Base-by-base conservation (phyloP, 441 rosid genomes). In the Euphorbia neoarborescens region DNA sequence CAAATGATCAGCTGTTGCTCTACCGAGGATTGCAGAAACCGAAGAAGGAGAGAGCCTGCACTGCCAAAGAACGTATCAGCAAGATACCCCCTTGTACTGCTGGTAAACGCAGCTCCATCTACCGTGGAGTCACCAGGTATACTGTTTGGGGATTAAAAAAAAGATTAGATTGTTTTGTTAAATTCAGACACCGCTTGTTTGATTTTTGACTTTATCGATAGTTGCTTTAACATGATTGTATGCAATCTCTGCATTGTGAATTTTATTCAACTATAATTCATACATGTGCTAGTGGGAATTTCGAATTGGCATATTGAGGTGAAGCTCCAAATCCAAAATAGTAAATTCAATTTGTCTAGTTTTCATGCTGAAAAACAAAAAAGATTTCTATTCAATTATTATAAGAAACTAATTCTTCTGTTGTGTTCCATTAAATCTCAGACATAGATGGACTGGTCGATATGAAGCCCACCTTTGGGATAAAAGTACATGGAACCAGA, bases 391-490 rank as follows among this genome's bases (percentile, higher is more conserved):
- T 65, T 65, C 14, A 17, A 65, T 19, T 8, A 19, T 62, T 19
- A 34, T 17, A 20, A 62, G 17, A 20, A 27, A 38, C 50, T 62
- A 24, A 38, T 5, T 56, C 40, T 69, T 35, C 24, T 19, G 25
- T 66, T 68, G 15, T 44, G 37, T 24, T 69, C 20, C 27, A 37
- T 76, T 58, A 25, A 75, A 70, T 75, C 62, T 59, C 76, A 93
- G 97, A 79, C 98, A 91, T 75, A 84, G 97, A 80, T 91, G 98
- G 96, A 93, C 96, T 40, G 97, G 97, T 63, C 84, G 97, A 75
- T 93, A 82, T 65, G 98, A 93, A 69, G 98, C 98, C 66, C 98
- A 93, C 68, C 93, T 93, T 24, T 93, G 97, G 98, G 97, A 93
- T 71, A 93, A 89, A 81, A 84, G 81, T 75, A 89, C 94, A 4